phyloP scores from a whole-genome alignment of 768 basidiomycete genomes.

The Lactarius evosmus region DNA sequence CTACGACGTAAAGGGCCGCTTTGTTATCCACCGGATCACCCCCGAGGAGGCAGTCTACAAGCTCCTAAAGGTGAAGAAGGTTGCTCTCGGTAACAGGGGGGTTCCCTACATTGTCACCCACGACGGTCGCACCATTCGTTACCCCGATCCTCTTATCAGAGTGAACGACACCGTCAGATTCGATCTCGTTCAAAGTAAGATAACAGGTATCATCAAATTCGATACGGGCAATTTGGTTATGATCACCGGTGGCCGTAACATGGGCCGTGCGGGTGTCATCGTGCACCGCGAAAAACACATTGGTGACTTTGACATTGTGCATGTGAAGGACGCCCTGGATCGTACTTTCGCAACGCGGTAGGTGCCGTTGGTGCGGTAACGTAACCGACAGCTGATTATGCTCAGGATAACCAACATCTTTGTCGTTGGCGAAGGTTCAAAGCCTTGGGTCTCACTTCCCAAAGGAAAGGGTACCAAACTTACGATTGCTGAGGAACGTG shows the following conservation, averaged over 20 bases:
- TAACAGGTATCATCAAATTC: constrained; percentile 89
- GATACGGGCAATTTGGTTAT: constrained; percentile 97
- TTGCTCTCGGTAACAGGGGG: constrained; percentile 88
- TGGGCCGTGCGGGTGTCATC: constrained; percentile 97
- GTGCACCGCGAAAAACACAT: constrained; percentile 96
- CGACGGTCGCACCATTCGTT: constrained; percentile 99
- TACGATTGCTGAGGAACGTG: constrained; percentile 95
- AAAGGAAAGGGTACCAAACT: constrained; percentile 98
- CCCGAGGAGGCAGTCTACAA: constrained; percentile 96
- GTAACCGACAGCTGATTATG: background rate
- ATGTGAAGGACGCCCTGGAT: constrained; percentile 93
- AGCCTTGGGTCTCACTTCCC: constrained; percentile 96
- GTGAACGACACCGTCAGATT: constrained; percentile 98
- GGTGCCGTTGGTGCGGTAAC: constrained; percentile 31
- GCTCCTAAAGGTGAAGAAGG: constrained; percentile 89
- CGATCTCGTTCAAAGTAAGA: constrained; percentile 93
- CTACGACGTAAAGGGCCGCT: constrained; percentile 99
- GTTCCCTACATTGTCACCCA: constrained; percentile 98
- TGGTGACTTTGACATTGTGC: constrained; percentile 98
- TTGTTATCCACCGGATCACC: constrained; percentile 99
- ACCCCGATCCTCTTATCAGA: constrained; percentile 92
- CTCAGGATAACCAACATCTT: constrained; percentile 93
- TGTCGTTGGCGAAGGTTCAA: constrained; percentile 92
- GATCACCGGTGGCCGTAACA: constrained; percentile 99
- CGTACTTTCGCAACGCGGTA: constrained; percentile 97